Evolutionary conservation across 192 early-diverging fungal genomes (phyloP), one percentile per base, ranked within the genome.

Genomic region (Coemansia sp.): DNA sequence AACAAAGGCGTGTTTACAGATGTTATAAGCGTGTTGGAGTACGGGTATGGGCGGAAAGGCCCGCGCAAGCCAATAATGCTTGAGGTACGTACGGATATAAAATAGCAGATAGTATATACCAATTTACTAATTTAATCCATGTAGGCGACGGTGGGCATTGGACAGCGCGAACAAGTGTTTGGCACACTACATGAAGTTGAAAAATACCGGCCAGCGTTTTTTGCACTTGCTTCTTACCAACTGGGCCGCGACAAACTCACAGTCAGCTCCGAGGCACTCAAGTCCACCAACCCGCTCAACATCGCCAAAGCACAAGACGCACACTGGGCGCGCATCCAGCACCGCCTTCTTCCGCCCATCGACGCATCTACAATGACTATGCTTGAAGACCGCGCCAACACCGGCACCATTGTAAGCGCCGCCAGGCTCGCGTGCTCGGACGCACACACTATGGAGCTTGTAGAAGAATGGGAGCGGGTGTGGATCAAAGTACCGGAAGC

Each of bases 31-130:
- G 62, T 79, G 8, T 50, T 79, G 16, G 76, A 69, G 51, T 73
- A 58, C 54, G 76, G 66, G 20, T 79, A 79, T 35, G 71, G 76
- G n/a, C 57, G 67, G 23, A 79, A 79, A 35, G 76, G 76, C 2
- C 76, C 76, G n/a, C 67, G 66, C 45, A 65, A 63, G 38, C 50
- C 45, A 5, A 54, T 70, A 9, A 59, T 79, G 71, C 32, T 73
- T 1, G 64, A 72, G 29, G 73, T 68, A 74, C 19, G 9, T 7
- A 22, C 8, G 20, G 20, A 22, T 14, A 6, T 1, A 47, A 14
- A 13, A 18, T 22, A 22, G 22, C n/a, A 3, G 43, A 47, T n/a
- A 18, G 1, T 13, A 6, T 1, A 47, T n/a, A 18, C 16, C 3
- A n/a, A 1, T n/a, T 3, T 45, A 47, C 13, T 18, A n/a, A 47